phyloP scores from a whole-genome alignment of 2,329 filamentous ascomycete species.

The Akanthomyces lecanii region DNA sequence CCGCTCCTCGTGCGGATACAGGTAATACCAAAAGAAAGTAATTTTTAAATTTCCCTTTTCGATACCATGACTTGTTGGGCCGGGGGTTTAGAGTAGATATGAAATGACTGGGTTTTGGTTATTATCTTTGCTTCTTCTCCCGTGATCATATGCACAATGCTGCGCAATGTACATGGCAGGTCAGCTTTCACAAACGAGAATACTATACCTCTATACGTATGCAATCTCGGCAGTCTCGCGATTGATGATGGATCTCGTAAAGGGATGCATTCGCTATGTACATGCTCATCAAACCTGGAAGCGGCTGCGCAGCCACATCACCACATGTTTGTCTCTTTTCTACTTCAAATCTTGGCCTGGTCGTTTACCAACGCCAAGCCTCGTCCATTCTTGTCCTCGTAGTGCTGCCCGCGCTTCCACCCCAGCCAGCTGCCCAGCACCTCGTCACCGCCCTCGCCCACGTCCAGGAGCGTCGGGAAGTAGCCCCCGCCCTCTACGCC shows the following conservation, averaged over 20 bases:
- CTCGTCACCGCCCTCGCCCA: conserved; percentile 70
- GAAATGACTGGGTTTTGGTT: conserved; percentile 6
- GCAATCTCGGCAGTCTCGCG: not conserved
- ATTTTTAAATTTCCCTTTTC: conserved; percentile 28
- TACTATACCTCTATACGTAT: not conserved
- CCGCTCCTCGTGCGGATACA: not conserved
- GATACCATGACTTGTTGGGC: conserved; percentile 35
- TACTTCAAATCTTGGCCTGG: conserved; percentile 30
- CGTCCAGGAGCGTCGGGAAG: conserved; percentile 50
- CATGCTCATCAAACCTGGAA: not conserved
- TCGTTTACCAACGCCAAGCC: conserved; percentile 46
- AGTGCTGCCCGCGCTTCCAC: conserved; percentile 70
- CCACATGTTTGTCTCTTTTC: conserved; percentile 1
- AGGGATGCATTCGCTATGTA: not conserved
- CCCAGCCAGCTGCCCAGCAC: conserved; percentile 69
- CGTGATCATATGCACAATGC: not conserved
- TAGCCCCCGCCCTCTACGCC: conserved; percentile 68
- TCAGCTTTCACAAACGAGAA: not conserved
- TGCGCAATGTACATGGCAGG: not conserved
- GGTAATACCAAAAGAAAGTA: conserved; percentile 14
- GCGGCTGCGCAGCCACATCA: not conserved
- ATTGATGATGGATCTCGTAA: not conserved
- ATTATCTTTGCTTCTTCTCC: not conserved
- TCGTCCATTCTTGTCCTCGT: conserved; percentile 55
- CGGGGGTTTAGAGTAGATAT: conserved; percentile 31